phyloP scores from a whole-genome alignment of 164 flowering plant species.

The Umbilicus rupestris region DNA sequence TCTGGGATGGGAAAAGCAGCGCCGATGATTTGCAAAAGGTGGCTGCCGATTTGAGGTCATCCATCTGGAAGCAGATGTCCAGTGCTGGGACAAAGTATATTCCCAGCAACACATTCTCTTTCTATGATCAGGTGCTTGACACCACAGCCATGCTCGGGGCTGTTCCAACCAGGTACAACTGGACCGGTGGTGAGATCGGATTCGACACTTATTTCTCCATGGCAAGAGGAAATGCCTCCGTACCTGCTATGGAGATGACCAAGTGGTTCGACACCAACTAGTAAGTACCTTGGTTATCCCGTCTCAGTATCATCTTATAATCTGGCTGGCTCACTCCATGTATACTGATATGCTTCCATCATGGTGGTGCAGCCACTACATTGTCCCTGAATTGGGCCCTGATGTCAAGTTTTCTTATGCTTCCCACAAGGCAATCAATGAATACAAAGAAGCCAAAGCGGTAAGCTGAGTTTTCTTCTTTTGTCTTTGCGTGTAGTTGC shows the following conservation, averaged over 20 bases:
- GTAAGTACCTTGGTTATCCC: constrained; percentile 33
- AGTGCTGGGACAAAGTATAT: constrained; percentile 66
- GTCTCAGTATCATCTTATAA: no score
- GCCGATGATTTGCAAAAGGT: constrained; percentile 70
- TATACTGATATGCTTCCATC: not conserved
- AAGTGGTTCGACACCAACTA: constrained; percentile 96
- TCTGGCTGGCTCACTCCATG: not conserved
- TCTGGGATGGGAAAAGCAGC: constrained; percentile 81
- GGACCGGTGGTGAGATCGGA: constrained; percentile 73
- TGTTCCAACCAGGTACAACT: constrained; percentile 61
- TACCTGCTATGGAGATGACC: constrained; percentile 94
- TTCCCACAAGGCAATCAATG: constrained; percentile 85
- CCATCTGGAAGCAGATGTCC: constrained; percentile 84
- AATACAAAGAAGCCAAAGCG: constrained; percentile 84
- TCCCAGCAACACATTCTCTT: constrained; percentile 81
- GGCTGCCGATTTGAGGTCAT: constrained; percentile 51
- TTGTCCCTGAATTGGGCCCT: constrained; percentile 93
- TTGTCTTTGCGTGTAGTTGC: not conserved
- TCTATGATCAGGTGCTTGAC: constrained; percentile 76
- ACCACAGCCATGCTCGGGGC: constrained; percentile 81
- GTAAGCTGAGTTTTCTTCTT: constrained; percentile 24
- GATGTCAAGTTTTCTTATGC: constrained; percentile 77
- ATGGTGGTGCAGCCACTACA: constrained; percentile 55
- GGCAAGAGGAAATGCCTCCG: constrained; percentile 84
- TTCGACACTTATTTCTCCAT: constrained; percentile 77